These are phyloP conservation scores for Globisporangium spiculum DNA, from an alignment of 352 stramenopile species.

Conservation along the genomic window DNA sequence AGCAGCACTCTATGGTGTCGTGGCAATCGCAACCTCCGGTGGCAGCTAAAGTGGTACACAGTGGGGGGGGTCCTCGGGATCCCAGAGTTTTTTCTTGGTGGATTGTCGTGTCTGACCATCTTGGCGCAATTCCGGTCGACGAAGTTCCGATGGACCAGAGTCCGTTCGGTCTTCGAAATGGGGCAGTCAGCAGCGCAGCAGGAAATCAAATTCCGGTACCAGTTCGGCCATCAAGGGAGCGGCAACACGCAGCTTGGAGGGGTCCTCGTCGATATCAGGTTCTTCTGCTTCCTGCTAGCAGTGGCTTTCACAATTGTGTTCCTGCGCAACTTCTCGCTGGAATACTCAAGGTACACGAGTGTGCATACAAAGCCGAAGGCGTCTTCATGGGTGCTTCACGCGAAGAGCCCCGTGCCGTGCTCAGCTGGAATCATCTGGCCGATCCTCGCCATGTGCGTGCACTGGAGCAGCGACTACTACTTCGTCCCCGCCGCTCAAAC, in stretches of 20 bases:
- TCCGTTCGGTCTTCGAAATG: constrained; percentile 11
- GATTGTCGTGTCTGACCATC: constrained; percentile 32
- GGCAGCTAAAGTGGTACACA: constrained; percentile 11
- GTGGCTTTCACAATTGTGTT: not conserved
- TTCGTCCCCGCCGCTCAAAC: constrained; percentile 15
- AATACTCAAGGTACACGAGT: constrained; percentile 1
- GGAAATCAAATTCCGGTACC: constrained; percentile 20
- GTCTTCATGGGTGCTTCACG: constrained; percentile 13
- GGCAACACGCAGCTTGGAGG: constrained; percentile 26
- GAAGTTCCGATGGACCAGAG: constrained; percentile 6
- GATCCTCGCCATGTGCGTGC: constrained; percentile 25
- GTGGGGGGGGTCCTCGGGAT: constrained; percentile 27
- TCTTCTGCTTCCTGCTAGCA: constrained; percentile 24
- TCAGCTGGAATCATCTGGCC: constrained; percentile 32
- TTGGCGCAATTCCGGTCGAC: constrained; percentile 23
- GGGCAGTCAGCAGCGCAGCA: constrained; percentile 3
- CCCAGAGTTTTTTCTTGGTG: constrained; percentile 33
- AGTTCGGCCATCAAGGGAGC: constrained; percentile 16
- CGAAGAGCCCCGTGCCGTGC: constrained; percentile 28
- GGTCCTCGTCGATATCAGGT: constrained; percentile 33
- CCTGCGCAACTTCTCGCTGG: not conserved
- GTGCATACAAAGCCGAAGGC: not conserved
- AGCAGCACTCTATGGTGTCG: constrained; percentile 26
- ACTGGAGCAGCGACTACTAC: constrained; percentile 36
- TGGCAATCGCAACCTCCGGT: constrained; percentile 19